Evolutionary conservation across 208 protist genomes (phyloP).

Genomic region (Trypanosoma lewisi): DNA sequence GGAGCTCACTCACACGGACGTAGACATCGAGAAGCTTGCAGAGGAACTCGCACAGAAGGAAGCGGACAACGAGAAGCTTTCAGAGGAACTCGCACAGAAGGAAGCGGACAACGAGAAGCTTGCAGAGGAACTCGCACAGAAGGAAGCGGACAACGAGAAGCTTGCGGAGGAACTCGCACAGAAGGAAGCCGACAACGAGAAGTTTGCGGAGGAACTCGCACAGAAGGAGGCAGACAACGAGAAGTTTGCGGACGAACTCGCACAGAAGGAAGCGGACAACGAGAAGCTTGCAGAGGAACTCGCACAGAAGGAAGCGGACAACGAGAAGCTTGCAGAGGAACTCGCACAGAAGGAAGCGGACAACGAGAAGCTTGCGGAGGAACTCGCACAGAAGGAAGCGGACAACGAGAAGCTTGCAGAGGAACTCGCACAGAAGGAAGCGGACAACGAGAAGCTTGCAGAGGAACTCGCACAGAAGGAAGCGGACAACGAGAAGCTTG

Average conservation of each 20-base stretch:
- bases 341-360: neutral
- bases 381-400: neutral
- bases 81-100: slow-evolving; percentile 2
- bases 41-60: slow-evolving; percentile 16
- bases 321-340: slow-evolving; percentile 8
- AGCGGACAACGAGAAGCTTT: neutral
- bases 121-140: slow-evolving; percentile 5
- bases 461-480: neutral
- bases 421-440: slow-evolving; percentile 3
- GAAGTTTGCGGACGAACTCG: neutral
- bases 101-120: slow-evolving; percentile 4
- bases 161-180: neutral
- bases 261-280: neutral
- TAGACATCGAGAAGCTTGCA: slow-evolving; percentile 17
- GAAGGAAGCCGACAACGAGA: slow-evolving; percentile 1
- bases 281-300: neutral
- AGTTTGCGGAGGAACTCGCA: neutral
- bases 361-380: neutral
- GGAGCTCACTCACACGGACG: neutral
- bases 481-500: neutral
- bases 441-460: slow-evolving; percentile 2
- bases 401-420: neutral
- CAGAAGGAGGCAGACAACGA: neutral
- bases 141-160: neutral
- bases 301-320: slow-evolving; percentile 1